phyloP scores from a whole-genome alignment of 164 flowering plant species.

The Houttuynia cordata region DNA sequence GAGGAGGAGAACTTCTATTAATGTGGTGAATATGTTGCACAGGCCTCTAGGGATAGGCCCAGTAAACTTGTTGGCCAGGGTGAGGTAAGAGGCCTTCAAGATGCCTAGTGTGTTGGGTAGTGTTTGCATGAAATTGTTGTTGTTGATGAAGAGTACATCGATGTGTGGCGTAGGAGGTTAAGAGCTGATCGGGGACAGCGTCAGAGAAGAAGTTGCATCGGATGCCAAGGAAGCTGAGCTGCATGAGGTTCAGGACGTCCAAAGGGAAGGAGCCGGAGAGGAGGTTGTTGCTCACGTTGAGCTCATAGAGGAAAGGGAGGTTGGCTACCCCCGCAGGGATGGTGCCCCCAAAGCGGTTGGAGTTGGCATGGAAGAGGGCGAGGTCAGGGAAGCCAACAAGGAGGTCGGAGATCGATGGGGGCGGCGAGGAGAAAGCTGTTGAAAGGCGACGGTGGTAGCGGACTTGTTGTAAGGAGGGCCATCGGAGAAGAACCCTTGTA shows the following conservation, averaged over 20 bases:
- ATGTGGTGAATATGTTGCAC: conserved; percentile 13
- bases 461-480: conserved; percentile 29
- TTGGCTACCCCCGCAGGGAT: conserved; percentile 11
- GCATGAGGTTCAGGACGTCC: conserved; percentile 6
- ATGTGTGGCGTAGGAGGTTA: conserved; percentile 6
- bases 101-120: conserved; percentile 28
- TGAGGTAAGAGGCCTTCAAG: conserved; percentile 16
- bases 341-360: conserved; percentile 29
- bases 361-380: conserved; percentile 40
- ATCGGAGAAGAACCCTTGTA: conserved; percentile 52
- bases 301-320: conserved; percentile 27
- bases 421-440: conserved; percentile 23
- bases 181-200: conserved; percentile 22
- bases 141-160: conserved; percentile 38
- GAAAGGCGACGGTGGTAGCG: conserved; percentile 22
- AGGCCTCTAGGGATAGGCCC: conserved; percentile 33
- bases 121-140: conserved; percentile 26
- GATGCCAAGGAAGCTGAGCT: conserved; percentile 23
- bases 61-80: conserved; percentile 38
- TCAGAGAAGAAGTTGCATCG: conserved; percentile 30
- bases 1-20: conserved; percentile 36
- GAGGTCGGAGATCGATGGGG: conserved; percentile 13
- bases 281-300: conserved; percentile 38
- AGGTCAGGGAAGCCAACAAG: conserved; percentile 19
- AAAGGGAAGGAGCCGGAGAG: conserved; percentile 25